Conservation (phyloP, 352 stramenopile species). For the Phytopythium ostracodes region DNA sequence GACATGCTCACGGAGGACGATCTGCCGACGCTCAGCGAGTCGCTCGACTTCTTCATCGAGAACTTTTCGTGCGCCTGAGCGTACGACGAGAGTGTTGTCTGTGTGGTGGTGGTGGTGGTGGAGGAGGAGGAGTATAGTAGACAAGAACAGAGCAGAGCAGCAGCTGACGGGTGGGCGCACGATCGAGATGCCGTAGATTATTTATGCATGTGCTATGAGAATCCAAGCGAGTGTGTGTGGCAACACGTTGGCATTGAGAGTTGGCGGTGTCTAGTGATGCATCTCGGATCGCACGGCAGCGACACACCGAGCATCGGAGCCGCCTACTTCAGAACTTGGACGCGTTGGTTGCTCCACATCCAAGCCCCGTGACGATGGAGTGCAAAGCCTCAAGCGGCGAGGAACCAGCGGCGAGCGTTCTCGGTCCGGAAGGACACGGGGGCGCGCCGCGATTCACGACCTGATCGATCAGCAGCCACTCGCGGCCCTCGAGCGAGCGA, state of each 20-base stretch:
- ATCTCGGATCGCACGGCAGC: too few relatives aligned
- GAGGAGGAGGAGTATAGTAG: slow-evolving; percentile 3
- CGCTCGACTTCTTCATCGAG: slow-evolving; percentile 35
- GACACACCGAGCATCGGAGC: too few relatives aligned
- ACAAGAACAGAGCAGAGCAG: neutral
- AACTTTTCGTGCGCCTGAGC: slow-evolving; percentile 16
- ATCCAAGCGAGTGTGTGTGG: neutral
- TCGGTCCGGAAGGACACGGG: neutral
- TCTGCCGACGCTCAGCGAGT: slow-evolving; percentile 25
- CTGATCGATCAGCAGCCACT: neutral
- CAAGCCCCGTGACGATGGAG: neutral
- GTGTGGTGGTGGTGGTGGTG: too few relatives aligned
- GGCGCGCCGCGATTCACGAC: neutral
- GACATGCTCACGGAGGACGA: slow-evolving; percentile 10
- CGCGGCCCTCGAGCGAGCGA: neutral
- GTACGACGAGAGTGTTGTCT: too few relatives aligned
- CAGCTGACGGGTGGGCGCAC: neutral
- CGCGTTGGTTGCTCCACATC: neutral
- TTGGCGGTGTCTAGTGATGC: neutral
- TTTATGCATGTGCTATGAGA: slow-evolving; percentile 1
- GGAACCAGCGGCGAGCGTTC: slow-evolving; percentile 2
- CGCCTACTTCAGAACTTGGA: too few relatives aligned
- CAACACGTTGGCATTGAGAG: neutral
- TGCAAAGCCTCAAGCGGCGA: neutral
- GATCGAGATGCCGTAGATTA: neutral